Percentiles rank a stretch among this genome's conserved stretches.
phyloP scores from a whole-genome alignment of 2,329 filamentous ascomycete species.

The Claviceps humidiphila region DNA sequence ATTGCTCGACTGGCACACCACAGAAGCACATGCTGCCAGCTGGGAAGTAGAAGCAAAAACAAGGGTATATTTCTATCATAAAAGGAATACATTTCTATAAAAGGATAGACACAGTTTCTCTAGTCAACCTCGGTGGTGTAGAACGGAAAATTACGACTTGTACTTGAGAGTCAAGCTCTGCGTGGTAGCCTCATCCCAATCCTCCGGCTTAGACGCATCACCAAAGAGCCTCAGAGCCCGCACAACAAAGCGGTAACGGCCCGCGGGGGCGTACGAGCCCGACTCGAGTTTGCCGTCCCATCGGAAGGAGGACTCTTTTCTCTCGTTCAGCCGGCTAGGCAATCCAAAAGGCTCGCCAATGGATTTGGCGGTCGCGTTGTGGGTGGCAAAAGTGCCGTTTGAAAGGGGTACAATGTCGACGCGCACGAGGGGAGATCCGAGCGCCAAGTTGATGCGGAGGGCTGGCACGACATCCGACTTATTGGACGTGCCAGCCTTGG shows the following conservation, averaged over 20 bases:
- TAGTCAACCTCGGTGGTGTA: too few species aligned
- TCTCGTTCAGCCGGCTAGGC: conserved; percentile 18
- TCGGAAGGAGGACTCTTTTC: not conserved
- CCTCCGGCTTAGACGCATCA: conserved; percentile 23
- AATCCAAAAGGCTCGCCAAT: conserved; percentile 27
- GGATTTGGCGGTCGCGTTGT: conserved; percentile 24
- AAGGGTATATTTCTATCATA: too few species aligned
- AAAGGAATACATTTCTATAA: too few species aligned
- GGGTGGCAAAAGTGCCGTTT: conserved; percentile 10
- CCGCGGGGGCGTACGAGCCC: conserved; percentile 31
- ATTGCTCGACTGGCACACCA: too few species aligned
- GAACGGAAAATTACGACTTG: not conserved
- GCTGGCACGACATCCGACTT: conserved; percentile 1
- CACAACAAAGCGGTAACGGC: conserved; percentile 33
- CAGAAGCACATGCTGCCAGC: too few species aligned
- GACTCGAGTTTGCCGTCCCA: conserved; percentile 33
- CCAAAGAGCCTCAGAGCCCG: conserved; percentile 36
- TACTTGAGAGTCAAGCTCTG: conserved; percentile 31
- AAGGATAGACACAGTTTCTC: too few species aligned
- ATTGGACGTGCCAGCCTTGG: conserved; percentile 21
- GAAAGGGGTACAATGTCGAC: conserved; percentile 26
- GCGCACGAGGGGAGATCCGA: conserved; percentile 30
- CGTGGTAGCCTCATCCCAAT: conserved; percentile 32
- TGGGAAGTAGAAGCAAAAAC: too few species aligned
- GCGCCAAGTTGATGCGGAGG: conserved; percentile 20